Base-by-base conservation (phyloP, 306 rosid species). In the Cucurbita argyrosperma region DNA sequence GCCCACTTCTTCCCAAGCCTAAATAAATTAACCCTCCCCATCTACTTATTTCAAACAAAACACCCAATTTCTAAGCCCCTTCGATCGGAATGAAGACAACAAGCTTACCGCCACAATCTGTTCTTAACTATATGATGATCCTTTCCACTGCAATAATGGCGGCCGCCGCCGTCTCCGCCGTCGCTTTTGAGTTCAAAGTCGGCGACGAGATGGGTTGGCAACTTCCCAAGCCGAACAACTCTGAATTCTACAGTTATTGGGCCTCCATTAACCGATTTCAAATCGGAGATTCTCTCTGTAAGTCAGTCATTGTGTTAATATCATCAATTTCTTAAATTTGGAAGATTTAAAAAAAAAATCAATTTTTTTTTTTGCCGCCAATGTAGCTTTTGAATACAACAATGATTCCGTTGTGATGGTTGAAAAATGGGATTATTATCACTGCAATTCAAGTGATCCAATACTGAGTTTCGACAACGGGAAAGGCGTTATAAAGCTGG, bases 401-500 rank as follows among this genome's bases (percentile, higher is more conserved):
- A 88, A 94, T 37, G 98, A 90, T 78, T 89, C 98, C 14, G 90
- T 94, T 38, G 69, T 90, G 0, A 79, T 75, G 68, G 98, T 94
- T 69, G 89, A 88, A 57, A 86, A 89, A 78, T 70, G 68, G 86
- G 94, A 80, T 38, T 94, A 89, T 83, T 82, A 87, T 42, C 84
- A 84, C 52, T 94, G 98, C 79, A 81, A 87, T 45, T 46, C 87
- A 60, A 85, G 76, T 30, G 54, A 86, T 4, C 92, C 94, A n/a
- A 85, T 89, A 59, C 58, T 84, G 23, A 85, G 79, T 11, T 89
- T 87, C 10, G 72, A 84, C 76, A 84, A 90, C 42, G 97, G 96
- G 16, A 90, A 84, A 76, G 89, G 88, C 70, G 77, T 75, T 4
- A 63, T 90, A 43, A 80, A 80, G 49, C 95, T 94, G 7, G 88